These are phyloP conservation scores for Apostasia ramifera DNA, from an alignment of 106 monocot genomes.

Conservation along the genomic window DNA sequence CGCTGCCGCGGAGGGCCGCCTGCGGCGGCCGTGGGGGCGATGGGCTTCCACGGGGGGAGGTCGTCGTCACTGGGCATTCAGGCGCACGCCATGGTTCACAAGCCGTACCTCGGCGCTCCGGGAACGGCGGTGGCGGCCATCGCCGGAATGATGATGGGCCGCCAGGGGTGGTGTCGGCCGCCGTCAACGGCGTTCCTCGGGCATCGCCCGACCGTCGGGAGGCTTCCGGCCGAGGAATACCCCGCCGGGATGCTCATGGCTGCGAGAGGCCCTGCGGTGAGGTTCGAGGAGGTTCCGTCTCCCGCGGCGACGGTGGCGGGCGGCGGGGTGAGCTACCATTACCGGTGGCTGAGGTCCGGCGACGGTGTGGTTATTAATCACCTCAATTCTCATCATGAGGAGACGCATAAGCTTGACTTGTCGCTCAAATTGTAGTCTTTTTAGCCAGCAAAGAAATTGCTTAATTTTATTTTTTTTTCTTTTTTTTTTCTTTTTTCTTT, in stretches of 20 bases:
- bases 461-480: not conserved
- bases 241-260: not conserved
- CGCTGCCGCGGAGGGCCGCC: too few relatives aligned
- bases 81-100: conserved; percentile 24
- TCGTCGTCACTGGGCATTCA: conserved; percentile 11
- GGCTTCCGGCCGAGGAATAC: conserved; percentile 6
- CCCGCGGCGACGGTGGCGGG: not conserved
- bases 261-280: not conserved
- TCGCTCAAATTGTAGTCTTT: conserved; percentile 22
- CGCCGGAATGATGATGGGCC: conserved; percentile 2
- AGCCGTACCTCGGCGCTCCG: conserved; percentile 10
- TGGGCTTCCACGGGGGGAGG: conserved; percentile 5
- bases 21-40: too few relatives aligned
- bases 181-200: not conserved
- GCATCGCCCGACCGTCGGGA: not conserved
- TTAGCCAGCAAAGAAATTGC: not conserved
- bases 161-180: not conserved
- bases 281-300: not conserved
- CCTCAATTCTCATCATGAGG: conserved; percentile 11
- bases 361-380: not conserved
- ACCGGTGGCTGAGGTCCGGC: not conserved
- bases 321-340: not conserved
- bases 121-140: not conserved
- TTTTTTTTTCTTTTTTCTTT: not conserved
- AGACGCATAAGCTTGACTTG: conserved; percentile 27